Evolutionary conservation across 2,329 filamentous ascomycete species (phyloP), one percentile per base, ranked within the genome.

Genomic region (Pseudonectria foliicola): DNA sequence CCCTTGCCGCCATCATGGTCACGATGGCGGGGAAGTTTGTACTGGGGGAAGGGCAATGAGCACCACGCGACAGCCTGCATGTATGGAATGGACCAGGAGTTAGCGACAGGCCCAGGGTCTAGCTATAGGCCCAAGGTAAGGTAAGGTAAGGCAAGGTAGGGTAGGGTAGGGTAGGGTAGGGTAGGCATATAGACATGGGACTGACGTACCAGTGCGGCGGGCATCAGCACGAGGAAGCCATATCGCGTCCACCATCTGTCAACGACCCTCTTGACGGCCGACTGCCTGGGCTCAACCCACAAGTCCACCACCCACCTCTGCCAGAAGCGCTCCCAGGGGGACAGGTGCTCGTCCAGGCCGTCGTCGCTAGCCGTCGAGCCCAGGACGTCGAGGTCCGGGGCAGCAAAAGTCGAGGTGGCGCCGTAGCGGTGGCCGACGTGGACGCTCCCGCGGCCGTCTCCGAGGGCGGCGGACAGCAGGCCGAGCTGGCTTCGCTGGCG

Each of bases 181-280:
- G n/a, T n/a, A n/a, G n/a, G n/a, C n/a, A n/a, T n/a, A n/a, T n/a
- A n/a, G n/a, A n/a, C n/a, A n/a, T n/a, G n/a, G n/a, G n/a, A n/a
- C n/a, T n/a, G 27, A 45, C 75, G 52, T 55, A 79, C 76, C 63
- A 82, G 57, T 29, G 59, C 54, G 29, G 79, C 77, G 3, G 79
- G 79, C 50, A 82, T 52, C 35, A 80, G 57, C 26, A 81, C 73
- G 55, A 82, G 55, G 27, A 79, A 60, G 2, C 67, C 64, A 66
- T 78, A 81, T 25, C 79, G 68, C 44, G 63, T 71, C 70, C 75
- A 82, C 79, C 79, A 83, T 38, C 62, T 67, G 44, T 75, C 70
- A 15, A 81, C 70, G 13, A 76, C 67, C 39, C 65, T 67, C 52
- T 66, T 73, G 16, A 82, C 77, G 4, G 72, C 72, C 21, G 60